Conservation (phyloP, 768 basidiomycete species). For the Russula olivacea region DNA sequence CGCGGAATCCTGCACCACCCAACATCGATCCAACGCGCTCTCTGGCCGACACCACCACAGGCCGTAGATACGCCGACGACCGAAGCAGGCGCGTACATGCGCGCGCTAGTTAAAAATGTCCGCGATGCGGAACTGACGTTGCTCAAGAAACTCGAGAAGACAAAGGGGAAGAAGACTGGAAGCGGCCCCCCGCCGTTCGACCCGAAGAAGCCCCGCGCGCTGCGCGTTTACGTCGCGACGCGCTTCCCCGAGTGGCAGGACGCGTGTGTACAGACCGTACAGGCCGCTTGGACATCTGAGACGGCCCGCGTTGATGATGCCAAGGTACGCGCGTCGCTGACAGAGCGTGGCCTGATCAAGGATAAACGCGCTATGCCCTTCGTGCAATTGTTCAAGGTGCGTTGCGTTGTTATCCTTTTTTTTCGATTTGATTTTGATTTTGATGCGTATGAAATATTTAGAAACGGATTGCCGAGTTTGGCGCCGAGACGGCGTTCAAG, state of each 20-base stretch:
- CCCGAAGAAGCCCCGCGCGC: constrained; percentile 77
- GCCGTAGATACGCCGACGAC: constrained; percentile 60
- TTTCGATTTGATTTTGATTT: too few relatives aligned
- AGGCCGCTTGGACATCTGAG: constrained; percentile 54
- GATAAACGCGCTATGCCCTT: constrained; percentile 97
- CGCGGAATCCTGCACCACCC: constrained; percentile 62
- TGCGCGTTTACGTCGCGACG: constrained; percentile 86
- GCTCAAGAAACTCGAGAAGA: constrained; percentile 75
- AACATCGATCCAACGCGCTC: constrained; percentile 73
- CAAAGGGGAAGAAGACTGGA: constrained; percentile 35
- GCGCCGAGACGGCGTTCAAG: constrained; percentile 72
- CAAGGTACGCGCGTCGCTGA: constrained; percentile 63
- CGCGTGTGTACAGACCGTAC: constrained; percentile 65
- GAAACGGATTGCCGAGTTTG: constrained; percentile 79
- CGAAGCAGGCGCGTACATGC: constrained; percentile 81
- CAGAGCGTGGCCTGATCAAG: constrained; percentile 76
- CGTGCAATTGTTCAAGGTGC: constrained; percentile 86
- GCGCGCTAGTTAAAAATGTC: constrained; percentile 82
- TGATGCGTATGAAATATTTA: constrained; percentile 28
- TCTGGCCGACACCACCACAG: constrained; percentile 66
- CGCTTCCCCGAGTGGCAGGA: constrained; percentile 95
- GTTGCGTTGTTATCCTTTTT: constrained; percentile 19
- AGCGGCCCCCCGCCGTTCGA: constrained; percentile 56
- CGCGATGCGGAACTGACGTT: constrained; percentile 80
- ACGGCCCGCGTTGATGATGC: constrained; percentile 74